A percentile compares a stretch with the other conserved stretches of the same genome.
Conservation (phyloP, 495 filamentous ascomycete genomes). For the Xylaria castorea region DNA sequence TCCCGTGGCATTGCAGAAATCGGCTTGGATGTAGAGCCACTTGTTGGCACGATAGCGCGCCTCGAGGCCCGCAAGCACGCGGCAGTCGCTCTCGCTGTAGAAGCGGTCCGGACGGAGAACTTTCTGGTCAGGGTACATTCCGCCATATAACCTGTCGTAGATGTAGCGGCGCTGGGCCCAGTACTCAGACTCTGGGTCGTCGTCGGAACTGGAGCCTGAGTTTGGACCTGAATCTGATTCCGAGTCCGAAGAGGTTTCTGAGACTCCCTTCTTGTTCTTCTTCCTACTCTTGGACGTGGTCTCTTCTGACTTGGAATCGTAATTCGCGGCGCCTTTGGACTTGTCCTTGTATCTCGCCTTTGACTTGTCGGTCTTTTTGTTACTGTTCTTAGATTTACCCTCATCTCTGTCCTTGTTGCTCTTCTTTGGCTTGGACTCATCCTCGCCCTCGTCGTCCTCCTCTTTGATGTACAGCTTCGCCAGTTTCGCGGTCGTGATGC, state of each 20-base stretch:
- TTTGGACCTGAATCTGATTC: not conserved
- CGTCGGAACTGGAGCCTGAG: slow-evolving; percentile 1
- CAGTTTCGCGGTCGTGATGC: slow-evolving; percentile 14
- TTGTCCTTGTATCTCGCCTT: not conserved
- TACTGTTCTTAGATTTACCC: not conserved
- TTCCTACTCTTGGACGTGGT: slow-evolving; percentile 9
- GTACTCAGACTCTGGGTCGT: not conserved
- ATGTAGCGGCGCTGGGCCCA: slow-evolving; percentile 21
- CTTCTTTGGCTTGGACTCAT: not conserved
- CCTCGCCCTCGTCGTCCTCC: slow-evolving; percentile 6
- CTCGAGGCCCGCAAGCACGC: slow-evolving; percentile 40
- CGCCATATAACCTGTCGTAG: slow-evolving; percentile 12
- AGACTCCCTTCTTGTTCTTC: not conserved
- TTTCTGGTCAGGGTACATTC: slow-evolving; percentile 21
- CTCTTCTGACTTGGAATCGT: not conserved
- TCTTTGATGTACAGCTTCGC: slow-evolving; percentile 25
- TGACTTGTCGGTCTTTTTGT: not conserved
- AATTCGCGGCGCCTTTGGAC: not conserved
- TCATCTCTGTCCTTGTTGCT: not conserved
- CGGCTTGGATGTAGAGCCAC: slow-evolving; percentile 43
- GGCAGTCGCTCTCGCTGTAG: slow-evolving; percentile 40
- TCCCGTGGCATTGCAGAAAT: slow-evolving; percentile 47
- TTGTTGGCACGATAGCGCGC: slow-evolving; percentile 35
- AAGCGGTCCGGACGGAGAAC: slow-evolving; percentile 32
- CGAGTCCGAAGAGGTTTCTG: not conserved